Evolutionary conservation across 768 basidiomycete genomes (phyloP).

Genomic region (Pleurotus djamor): DNA sequence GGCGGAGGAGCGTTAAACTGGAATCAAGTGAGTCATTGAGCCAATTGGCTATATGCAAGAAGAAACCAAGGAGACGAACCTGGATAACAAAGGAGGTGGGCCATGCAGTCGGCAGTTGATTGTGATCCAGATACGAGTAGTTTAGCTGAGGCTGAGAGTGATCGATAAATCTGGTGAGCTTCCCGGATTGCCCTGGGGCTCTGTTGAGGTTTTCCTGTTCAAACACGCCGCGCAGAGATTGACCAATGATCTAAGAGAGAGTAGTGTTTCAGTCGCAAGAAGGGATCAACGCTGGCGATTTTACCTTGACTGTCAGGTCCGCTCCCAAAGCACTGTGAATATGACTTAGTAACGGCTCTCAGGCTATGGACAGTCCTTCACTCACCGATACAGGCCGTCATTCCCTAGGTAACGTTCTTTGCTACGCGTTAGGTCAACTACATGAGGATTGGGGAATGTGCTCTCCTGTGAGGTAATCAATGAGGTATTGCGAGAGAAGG

Average conservation of each 20-base stretch:
- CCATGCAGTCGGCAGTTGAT: slow-evolving; percentile 10
- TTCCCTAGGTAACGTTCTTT: slow-evolving; percentile 42
- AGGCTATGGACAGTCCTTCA: background rate
- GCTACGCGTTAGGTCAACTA: slow-evolving; percentile 42
- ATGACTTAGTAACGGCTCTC: slow-evolving; percentile 18
- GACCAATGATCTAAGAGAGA: slow-evolving; percentile 43
- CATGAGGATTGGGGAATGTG: slow-evolving; percentile 47
- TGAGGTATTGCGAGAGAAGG: too few relatives aligned
- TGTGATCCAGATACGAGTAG: slow-evolving; percentile 10
- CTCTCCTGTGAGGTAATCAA: slow-evolving; percentile 31
- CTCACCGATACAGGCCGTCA: slow-evolving; percentile 45
- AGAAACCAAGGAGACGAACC: slow-evolving; percentile 3
- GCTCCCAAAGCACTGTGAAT: slow-evolving; percentile 8
- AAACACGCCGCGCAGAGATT: slow-evolving; percentile 66
- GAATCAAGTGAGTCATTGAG: background rate
- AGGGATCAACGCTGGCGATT: slow-evolving; percentile 9
- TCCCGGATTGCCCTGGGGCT: slow-evolving; percentile 67
- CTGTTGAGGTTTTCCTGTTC: slow-evolving; percentile 56
- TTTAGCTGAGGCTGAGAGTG: background rate
- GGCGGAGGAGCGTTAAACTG: background rate
- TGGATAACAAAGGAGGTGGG: slow-evolving; percentile 12
- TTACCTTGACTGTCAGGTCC: background rate
- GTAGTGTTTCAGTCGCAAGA: slow-evolving; percentile 29
- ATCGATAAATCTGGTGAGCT: slow-evolving; percentile 39
- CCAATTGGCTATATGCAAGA: background rate